Evolutionary conservation across 371 early-diverging fungal species (phyloP).

Genomic region (Mortierella sp.): DNA sequence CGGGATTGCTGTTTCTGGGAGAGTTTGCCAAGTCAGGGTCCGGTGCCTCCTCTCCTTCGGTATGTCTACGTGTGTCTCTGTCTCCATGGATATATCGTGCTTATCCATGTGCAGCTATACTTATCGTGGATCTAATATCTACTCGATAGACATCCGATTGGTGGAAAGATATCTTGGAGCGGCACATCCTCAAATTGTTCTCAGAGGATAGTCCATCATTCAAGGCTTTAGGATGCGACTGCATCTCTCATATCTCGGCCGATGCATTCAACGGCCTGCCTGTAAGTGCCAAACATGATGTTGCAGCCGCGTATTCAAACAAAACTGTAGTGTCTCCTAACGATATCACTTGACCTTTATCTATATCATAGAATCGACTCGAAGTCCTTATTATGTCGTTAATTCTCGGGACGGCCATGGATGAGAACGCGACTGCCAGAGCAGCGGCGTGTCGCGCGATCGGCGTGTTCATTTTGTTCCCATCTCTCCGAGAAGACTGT

Average conservation of each 20-base stretch:
- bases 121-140: not conserved
- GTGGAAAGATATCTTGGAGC: conserved; percentile 67
- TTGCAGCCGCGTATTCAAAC: not conserved
- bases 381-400: conserved; percentile 65
- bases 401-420: conserved; percentile 66
- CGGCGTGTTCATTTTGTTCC: conserved; percentile 76
- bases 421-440: conserved; percentile 68
- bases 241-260: conserved; percentile 68
- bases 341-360: not conserved
- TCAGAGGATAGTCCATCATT: conserved; percentile 61
- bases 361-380: conserved; percentile 57
- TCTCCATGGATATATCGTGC: not conserved
- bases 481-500: conserved; percentile 65
- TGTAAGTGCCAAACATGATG: conserved; percentile 42
- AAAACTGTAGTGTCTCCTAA: not conserved
- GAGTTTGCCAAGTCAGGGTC: conserved; percentile 42
- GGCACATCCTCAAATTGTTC: conserved; percentile 64
- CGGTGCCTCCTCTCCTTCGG: conserved; percentile 16
- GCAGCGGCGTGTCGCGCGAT: conserved; percentile 80
- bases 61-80: not conserved
- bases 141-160: conserved; percentile 51
- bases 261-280: conserved; percentile 61
- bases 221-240: conserved; percentile 73
- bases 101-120: too few species aligned
- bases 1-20: conserved; percentile 37